Evolutionary conservation across 176 grass and related monocot species (phyloP), one percentile per base, ranked within the genome.

Genomic region (Puya raimondii): DNA sequence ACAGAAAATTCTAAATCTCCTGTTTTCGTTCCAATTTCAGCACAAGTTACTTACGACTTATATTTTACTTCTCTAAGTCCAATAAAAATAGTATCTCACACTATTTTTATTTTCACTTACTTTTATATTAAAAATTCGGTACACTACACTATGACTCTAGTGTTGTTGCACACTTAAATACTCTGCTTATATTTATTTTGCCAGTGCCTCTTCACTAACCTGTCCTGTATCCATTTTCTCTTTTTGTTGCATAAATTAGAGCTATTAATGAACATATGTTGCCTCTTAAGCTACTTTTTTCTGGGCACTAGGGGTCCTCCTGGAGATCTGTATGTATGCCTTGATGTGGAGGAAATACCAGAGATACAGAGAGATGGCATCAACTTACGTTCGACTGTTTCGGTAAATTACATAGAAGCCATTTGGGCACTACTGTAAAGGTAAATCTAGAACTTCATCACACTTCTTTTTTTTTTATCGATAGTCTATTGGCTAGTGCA

Each of bases 351-450:
- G 80, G 94, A 92, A 64, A 80, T 91, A 74, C 81, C 94, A 53
- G 94, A 92, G 78, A 92, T 97, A 74, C 83, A 73, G 81, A 92
- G 93, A 75, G 94, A 97, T 79, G 94, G 94, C 68, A 88, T 97
- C 79, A 91, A 97, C 69, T 85, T 97, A 70, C 85, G 83, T 81
- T 97, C 94, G 54, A 85, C 65, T 70, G 65, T 97, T 53, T 83
- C 86, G n/a, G 75, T 97, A 85, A 97, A 63, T 85, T 97, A 92
- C 52, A 42, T 92, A 50, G 94, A 92, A 90, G 94, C 94, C 68
- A 92, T 97, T 77, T 97, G 80, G 94, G 94, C 49, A 87, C 86
- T 10, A 53, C 79, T 69, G 49, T 88, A 65, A 75, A 75, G 86
- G 94, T 96, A 73, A 87, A 56, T 69, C 10, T 75, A 64, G 17